phyloP scores from a whole-genome alignment of 805 yeast species.

The Ogataea methanolica region DNA sequence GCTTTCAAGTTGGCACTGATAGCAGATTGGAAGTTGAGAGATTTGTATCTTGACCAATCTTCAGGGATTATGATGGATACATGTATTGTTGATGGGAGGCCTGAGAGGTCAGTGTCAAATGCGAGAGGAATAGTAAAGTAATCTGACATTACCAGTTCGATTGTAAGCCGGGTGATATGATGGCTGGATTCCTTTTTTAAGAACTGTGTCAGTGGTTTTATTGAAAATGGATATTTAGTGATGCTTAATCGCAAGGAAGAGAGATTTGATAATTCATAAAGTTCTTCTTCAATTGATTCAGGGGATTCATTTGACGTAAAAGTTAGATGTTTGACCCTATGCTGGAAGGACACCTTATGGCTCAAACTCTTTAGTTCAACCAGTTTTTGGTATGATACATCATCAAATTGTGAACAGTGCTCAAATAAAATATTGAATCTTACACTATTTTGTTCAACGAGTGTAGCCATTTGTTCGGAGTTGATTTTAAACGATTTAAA shows the following conservation, averaged over 20 bases:
- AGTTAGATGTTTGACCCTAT: background rate
- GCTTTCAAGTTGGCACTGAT: background rate
- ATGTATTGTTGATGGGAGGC: background rate
- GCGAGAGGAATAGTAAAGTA: background rate
- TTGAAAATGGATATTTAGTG: background rate
- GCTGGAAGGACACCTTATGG: background rate
- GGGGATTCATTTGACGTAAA: background rate
- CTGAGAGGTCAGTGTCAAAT: background rate
- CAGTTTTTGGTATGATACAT: background rate
- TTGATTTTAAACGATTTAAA: background rate
- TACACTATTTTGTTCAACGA: background rate
- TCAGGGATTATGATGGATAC: background rate
- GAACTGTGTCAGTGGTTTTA: background rate
- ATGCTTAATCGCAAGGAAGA: background rate
- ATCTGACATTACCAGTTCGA: background rate
- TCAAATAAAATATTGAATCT: background rate
- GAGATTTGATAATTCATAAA: background rate
- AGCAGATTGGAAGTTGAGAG: background rate
- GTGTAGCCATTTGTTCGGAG: background rate
- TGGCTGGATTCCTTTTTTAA: background rate
- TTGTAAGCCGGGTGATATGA: background rate
- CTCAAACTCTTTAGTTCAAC: background rate
- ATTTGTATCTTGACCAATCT: constrained; percentile 3
- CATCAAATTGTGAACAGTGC: background rate
- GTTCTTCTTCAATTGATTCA: background rate